Conservation (phyloP, 768 basidiomycete genomes). For the Exidia glandulosa region DNA sequence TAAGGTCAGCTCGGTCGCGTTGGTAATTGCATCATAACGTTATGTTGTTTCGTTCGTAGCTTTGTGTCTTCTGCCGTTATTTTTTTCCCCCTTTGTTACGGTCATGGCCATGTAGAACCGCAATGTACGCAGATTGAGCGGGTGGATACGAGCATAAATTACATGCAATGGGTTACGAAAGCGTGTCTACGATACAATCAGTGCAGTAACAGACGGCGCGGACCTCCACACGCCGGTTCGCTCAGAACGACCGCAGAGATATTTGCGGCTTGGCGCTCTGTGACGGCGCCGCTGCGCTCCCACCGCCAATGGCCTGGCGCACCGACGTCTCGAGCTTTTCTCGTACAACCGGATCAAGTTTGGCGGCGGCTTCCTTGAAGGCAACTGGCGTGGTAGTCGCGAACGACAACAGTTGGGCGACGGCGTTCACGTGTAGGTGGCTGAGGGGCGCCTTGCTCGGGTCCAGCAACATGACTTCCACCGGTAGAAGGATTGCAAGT, state of each 20-base stretch:
- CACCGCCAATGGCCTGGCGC: slow-evolving; percentile 56
- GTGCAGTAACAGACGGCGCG: too few relatives aligned
- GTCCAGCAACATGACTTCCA: slow-evolving; percentile 58
- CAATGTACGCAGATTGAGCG: background rate
- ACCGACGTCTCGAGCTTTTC: slow-evolving; percentile 68
- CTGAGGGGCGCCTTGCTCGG: slow-evolving; percentile 32
- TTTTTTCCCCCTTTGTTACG: background rate
- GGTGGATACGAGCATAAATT: background rate
- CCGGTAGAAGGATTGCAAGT: slow-evolving; percentile 65
- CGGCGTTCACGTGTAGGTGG: slow-evolving; percentile 43
- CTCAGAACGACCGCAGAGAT: slow-evolving; percentile 58
- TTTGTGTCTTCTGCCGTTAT: background rate
- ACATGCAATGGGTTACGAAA: too few relatives aligned
- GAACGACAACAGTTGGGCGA: slow-evolving; percentile 57
- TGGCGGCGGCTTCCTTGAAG: slow-evolving; percentile 77
- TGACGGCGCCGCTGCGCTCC: slow-evolving; percentile 15
- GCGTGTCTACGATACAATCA: too few relatives aligned
- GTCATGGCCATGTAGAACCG: background rate
- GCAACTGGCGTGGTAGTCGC: slow-evolving; percentile 59
- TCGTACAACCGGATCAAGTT: slow-evolving; percentile 44
- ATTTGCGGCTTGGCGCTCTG: slow-evolving; percentile 61
- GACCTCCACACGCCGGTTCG: background rate
- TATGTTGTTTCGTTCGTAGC: background rate
- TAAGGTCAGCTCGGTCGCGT: too few relatives aligned
- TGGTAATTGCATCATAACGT: too few relatives aligned